A percentile compares a stretch with the other conserved stretches of the same genome.
Evolutionary conservation across 768 basidiomycete genomes (phyloP).

Genomic region (Rhodotorula paludigena): DNA sequence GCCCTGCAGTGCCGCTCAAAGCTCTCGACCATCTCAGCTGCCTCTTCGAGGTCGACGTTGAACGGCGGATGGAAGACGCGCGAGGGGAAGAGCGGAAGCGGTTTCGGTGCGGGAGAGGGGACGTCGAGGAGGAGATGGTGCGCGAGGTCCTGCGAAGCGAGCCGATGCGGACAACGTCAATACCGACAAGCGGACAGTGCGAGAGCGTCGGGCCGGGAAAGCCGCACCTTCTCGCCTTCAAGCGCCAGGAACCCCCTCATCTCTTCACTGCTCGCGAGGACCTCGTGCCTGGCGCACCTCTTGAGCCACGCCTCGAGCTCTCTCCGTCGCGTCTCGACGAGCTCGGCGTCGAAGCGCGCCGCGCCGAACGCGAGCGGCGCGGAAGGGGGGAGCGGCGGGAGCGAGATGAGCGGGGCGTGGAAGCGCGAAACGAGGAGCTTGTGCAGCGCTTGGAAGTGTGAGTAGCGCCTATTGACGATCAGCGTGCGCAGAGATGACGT

Average conservation of each 20-base stretch:
- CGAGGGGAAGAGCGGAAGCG: slow-evolving; percentile 66
- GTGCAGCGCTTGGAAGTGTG: slow-evolving; percentile 74
- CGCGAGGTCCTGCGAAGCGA: slow-evolving; percentile 1
- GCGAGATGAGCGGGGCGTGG: slow-evolving; percentile 59
- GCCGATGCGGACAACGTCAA: no score
- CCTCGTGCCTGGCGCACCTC: slow-evolving; percentile 66
- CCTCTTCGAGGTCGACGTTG: slow-evolving; percentile 72
- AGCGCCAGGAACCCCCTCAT: slow-evolving; percentile 73
- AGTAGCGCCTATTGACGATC: slow-evolving; percentile 75
- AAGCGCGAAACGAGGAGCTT: slow-evolving; percentile 63
- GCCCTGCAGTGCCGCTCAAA: slow-evolving; percentile 66
- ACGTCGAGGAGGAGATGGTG: not conserved
- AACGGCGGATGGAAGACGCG: slow-evolving; percentile 78
- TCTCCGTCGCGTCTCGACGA: slow-evolving; percentile 73
- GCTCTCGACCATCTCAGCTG: slow-evolving; percentile 56
- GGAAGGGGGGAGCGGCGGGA: slow-evolving; percentile 80
- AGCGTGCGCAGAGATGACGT: slow-evolving; percentile 54
- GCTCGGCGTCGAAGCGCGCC: slow-evolving; percentile 71
- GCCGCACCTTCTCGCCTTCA: slow-evolving; percentile 65
- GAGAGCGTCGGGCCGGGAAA: not conserved
- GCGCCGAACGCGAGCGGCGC: slow-evolving; percentile 56
- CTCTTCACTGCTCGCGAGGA: slow-evolving; percentile 71
- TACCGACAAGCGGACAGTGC: not conserved
- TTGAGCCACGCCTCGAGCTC: slow-evolving; percentile 75
- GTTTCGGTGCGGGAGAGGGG: slow-evolving; percentile 50